Evolutionary conservation across 306 rosid species (phyloP).

Genomic region (Senna siamea): DNA sequence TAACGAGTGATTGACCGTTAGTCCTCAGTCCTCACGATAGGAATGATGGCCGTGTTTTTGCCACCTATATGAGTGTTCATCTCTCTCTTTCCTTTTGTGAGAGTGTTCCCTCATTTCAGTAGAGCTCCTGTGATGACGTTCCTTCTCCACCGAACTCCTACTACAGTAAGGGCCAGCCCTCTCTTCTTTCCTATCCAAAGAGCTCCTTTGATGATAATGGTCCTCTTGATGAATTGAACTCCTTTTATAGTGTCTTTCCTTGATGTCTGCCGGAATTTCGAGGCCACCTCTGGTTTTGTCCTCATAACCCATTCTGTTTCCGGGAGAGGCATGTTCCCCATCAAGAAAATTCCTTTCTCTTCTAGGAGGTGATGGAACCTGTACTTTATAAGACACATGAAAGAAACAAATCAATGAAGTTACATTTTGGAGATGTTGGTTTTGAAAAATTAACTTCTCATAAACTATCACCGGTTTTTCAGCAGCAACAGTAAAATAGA

Average conservation of each 20-base stretch:
- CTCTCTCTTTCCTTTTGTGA: constrained; percentile 54
- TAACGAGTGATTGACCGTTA: not conserved
- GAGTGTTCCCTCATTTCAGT: constrained; percentile 40
- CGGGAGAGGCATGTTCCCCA: constrained; percentile 42
- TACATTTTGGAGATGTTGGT: not conserved
- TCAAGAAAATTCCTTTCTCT: constrained; percentile 52
- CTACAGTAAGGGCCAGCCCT: constrained; percentile 28
- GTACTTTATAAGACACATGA: constrained; percentile 13
- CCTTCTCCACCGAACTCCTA: no score
- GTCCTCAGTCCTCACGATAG: constrained; percentile 42
- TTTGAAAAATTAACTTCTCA: not conserved
- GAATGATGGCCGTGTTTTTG: constrained; percentile 48
- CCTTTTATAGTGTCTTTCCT: constrained; percentile 39
- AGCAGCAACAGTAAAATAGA: not conserved
- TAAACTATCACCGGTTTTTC: not conserved
- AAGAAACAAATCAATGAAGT: not conserved
- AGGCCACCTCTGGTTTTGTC: constrained; percentile 40
- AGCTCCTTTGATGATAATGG: constrained; percentile 38
- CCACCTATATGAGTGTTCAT: constrained; percentile 46
- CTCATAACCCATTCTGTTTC: constrained; percentile 41
- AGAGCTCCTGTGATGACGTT: constrained; percentile 35
- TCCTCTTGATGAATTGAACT: constrained; percentile 51
- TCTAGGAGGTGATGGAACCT: constrained; percentile 90
- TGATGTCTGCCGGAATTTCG: constrained; percentile 36
- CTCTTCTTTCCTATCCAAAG: constrained; percentile 42